Percentiles rank a stretch among this genome's conserved stretches.
Conservation (phyloP, 805 yeast genomes). For the Cyberlindnera euphorbiiphila region DNA sequence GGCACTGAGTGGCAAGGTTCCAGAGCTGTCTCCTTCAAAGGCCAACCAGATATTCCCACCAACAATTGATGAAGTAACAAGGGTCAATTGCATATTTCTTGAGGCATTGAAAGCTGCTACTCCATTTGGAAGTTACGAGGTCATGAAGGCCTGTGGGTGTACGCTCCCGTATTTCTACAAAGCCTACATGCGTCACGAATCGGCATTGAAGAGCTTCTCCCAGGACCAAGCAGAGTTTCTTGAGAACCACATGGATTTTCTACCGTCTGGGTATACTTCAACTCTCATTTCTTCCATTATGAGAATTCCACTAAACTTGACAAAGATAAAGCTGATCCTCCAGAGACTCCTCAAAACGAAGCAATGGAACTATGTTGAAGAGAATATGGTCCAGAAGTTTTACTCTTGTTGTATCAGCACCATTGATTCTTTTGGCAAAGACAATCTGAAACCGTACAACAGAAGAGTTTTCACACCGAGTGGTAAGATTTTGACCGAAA, state of each 20-base stretch:
- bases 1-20: slow-evolving; percentile 53
- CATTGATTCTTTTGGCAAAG: slow-evolving; percentile 77
- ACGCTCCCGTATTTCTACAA: slow-evolving; percentile 88
- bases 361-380: slow-evolving; percentile 36
- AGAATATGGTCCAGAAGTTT: slow-evolving; percentile 32
- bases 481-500: slow-evolving; percentile 80
- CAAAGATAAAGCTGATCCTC: slow-evolving; percentile 65
- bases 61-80: slow-evolving; percentile 88
- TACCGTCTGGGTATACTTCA: slow-evolving; percentile 38
- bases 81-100: slow-evolving; percentile 81
- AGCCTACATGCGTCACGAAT: slow-evolving; percentile 91
- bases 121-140: slow-evolving; percentile 69
- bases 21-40: slow-evolving; percentile 54
- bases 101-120: slow-evolving; percentile 68
- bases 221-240: slow-evolving; percentile 41
- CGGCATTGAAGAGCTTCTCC: slow-evolving; percentile 71
- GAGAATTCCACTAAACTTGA: slow-evolving; percentile 65
- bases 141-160: slow-evolving; percentile 73
- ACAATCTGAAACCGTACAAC: slow-evolving; percentile 45
- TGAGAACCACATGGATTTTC: slow-evolving; percentile 31
- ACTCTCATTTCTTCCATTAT: slow-evolving; percentile 58
- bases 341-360: slow-evolving; percentile 53
- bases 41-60: slow-evolving; percentile 87
- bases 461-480: slow-evolving; percentile 84
- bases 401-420: slow-evolving; percentile 56